A percentile compares a stretch with the other conserved stretches of the same genome.
phyloP scores from a whole-genome alignment of 257 asterid genomes.

The Nyctanthes arbortristis region DNA sequence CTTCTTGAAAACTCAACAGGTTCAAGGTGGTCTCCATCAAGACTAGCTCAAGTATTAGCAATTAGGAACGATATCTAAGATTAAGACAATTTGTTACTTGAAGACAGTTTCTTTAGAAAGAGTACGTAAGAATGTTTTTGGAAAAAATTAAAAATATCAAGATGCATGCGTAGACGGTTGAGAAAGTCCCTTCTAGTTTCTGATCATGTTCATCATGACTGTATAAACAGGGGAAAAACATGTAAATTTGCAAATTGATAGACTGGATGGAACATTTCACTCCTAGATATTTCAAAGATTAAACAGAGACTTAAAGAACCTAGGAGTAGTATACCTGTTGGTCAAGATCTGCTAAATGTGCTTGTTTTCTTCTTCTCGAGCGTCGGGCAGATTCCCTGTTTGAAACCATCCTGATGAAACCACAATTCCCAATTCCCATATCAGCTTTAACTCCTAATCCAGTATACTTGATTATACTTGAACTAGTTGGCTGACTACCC shows the following conservation, averaged over 20 bases:
- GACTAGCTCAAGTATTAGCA: not conserved
- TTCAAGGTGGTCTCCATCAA: not conserved
- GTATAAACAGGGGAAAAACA: not conserved
- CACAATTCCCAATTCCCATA: not conserved
- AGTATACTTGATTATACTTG: conserved; percentile 20
- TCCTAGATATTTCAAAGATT: not conserved
- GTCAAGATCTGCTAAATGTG: conserved; percentile 72
- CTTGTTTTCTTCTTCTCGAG: conserved; percentile 84
- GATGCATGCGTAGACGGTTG: not conserved
- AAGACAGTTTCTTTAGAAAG: not conserved
- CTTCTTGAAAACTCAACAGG: not conserved
- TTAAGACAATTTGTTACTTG: not conserved
- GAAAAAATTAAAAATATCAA: not conserved
- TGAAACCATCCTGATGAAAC: conserved; percentile 78
- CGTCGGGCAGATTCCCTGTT: conserved; percentile 89
- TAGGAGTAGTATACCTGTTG: conserved; percentile 63
- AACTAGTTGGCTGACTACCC: conserved; percentile 26
- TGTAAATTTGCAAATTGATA: not conserved
- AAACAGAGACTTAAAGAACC: not conserved
- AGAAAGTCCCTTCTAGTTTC: not conserved
- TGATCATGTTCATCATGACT: not conserved
- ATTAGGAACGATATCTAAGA: not conserved
- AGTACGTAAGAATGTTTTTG: not conserved
- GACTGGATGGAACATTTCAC: not conserved
- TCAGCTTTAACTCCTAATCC: conserved; percentile 21